Percentiles rank a stretch among this genome's conserved stretches.
These are phyloP conservation scores for Talaromyces borbonicus DNA, from an alignment of 495 filamentous ascomycete species.

Conservation along the genomic window DNA sequence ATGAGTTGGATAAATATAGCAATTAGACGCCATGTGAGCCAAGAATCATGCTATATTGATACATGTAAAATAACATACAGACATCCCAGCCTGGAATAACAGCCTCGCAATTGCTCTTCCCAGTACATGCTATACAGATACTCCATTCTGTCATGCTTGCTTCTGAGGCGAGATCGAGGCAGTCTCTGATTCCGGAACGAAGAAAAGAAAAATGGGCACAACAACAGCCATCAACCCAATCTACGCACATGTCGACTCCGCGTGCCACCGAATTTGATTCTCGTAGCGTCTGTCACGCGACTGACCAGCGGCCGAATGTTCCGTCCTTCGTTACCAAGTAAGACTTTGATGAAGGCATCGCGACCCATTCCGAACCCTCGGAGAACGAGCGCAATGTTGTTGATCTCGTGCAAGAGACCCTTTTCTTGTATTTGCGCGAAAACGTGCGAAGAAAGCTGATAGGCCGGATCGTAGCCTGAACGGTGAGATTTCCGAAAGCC, in stretches of 20 bases:
- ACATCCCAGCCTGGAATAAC: too few relatives aligned
- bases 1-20: too few relatives aligned
- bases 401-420: constrained; percentile 50
- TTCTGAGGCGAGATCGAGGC: too few relatives aligned
- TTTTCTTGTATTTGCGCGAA: constrained; percentile 68
- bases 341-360: constrained; percentile 79
- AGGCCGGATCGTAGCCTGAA: constrained; percentile 83
- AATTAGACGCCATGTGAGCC: too few relatives aligned
- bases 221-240: constrained; percentile 46
- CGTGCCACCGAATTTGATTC: constrained; percentile 92
- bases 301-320: constrained; percentile 57
- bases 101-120: too few relatives aligned
- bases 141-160: too few relatives aligned
- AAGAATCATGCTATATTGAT: too few relatives aligned
- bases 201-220: too few relatives aligned
- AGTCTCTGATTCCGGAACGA: too few relatives aligned
- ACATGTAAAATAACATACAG: too few relatives aligned
- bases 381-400: constrained; percentile 60
- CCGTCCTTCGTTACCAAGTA: constrained; percentile 77
- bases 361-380: constrained; percentile 77
- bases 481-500: constrained; percentile 74
- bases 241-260: constrained; percentile 72
- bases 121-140: too few relatives aligned
- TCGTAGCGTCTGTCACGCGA: constrained; percentile 71
- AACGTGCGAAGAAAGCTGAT: constrained; percentile 72